These are phyloP conservation scores for Discostella pseudostelligera DNA, from an alignment of 108 stramenopile species.

Conservation along the genomic window DNA sequence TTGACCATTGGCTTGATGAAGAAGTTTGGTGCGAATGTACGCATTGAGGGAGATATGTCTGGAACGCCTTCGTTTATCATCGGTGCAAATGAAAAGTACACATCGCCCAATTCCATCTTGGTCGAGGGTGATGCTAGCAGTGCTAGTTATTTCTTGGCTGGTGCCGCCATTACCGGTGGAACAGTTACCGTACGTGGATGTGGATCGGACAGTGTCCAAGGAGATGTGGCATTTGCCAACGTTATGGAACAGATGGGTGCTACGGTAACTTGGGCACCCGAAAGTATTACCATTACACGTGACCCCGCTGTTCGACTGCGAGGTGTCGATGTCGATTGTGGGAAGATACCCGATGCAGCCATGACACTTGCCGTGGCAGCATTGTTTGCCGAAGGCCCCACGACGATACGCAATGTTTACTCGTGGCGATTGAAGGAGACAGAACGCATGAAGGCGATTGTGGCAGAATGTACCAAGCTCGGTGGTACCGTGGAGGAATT, in stretches of 20 bases:
- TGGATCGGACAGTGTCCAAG: slow-evolving; percentile 89
- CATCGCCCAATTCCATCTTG: slow-evolving; percentile 67
- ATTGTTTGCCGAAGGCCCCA: slow-evolving; percentile 93
- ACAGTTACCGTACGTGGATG: slow-evolving; percentile 92
- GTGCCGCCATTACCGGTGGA: slow-evolving; percentile 95
- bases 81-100: slow-evolving; percentile 64
- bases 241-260: slow-evolving; percentile 97
- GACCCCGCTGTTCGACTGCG: slow-evolving; percentile 72
- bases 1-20: slow-evolving; percentile 97
- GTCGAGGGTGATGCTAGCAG: slow-evolving; percentile 97
- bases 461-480: slow-evolving; percentile 95
- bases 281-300: slow-evolving; percentile 90
- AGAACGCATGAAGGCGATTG: slow-evolving; percentile 98
- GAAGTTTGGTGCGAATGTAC: slow-evolving; percentile 85
- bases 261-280: slow-evolving; percentile 85
- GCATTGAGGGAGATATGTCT: slow-evolving; percentile 75
- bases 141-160: slow-evolving; percentile 96
- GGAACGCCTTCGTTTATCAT: slow-evolving; percentile 73
- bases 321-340: slow-evolving; percentile 96
- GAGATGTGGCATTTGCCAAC: slow-evolving; percentile 95
- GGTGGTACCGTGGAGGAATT: slow-evolving; percentile 94
- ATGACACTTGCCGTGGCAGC: slow-evolving; percentile 97
- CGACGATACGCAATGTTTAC: slow-evolving; percentile 96
- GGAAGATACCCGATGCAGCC: slow-evolving; percentile 97
- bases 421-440: slow-evolving; percentile 98